phyloP scores from a whole-genome alignment of 129 eudicot species.

The Flaveria robusta region DNA sequence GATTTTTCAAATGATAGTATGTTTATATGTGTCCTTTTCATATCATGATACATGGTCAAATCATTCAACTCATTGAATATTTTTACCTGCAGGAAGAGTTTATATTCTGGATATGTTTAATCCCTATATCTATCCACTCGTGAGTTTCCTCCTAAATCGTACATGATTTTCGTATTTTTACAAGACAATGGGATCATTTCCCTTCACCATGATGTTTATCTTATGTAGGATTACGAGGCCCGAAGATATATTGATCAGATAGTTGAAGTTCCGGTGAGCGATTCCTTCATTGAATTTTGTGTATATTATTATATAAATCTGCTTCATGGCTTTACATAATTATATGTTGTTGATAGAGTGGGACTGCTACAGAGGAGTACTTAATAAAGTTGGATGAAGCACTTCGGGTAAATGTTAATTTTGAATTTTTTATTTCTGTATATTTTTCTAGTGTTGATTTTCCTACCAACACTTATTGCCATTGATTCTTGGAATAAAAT shows the following conservation, averaged over 20 bases:
- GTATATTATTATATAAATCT: background rate
- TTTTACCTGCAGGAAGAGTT: conserved; percentile 62
- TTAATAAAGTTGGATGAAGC: conserved; percentile 68
- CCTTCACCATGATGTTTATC: conserved; percentile 9
- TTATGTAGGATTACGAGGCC: conserved; percentile 71
- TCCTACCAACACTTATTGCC: too few relatives aligned
- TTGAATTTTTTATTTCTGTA: background rate
- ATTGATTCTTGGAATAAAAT: conserved; percentile 8
- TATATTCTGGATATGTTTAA: conserved; percentile 95
- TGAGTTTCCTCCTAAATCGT: conserved; percentile 43
- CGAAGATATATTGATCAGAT: conserved; percentile 71
- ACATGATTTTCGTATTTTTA: background rate
- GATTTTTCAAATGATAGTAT: conserved; percentile 77
- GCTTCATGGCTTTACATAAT: background rate
- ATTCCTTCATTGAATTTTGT: background rate
- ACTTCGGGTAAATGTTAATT: conserved; percentile 49
- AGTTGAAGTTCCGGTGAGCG: conserved; percentile 80
- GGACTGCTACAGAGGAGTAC: conserved; percentile 74
- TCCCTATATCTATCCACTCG: conserved; percentile 83
- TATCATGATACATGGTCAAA: background rate
- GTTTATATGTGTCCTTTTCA: conserved; percentile 20
- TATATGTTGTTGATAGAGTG: conserved; percentile 52
- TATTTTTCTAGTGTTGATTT: too few relatives aligned
- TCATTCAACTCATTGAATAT: conserved; percentile 12
- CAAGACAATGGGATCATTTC: background rate